A percentile compares a stretch with the other conserved stretches of the same genome.
phyloP scores from a whole-genome alignment of 2,329 filamentous ascomycete species.

The Trichocomaceae sp. region DNA sequence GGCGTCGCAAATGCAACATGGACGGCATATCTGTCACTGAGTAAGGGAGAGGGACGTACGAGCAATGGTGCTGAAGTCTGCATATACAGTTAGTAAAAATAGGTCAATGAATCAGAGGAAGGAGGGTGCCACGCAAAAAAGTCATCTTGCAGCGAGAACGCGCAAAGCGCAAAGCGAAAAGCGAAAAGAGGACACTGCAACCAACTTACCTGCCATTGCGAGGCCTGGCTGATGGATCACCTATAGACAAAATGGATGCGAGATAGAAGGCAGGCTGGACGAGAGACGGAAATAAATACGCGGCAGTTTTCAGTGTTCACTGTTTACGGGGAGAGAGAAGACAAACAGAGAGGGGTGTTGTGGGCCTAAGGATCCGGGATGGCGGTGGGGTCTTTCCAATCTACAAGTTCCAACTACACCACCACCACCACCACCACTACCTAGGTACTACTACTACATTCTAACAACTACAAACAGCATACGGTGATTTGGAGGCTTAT shows the following conservation, averaged over 20 bases:
- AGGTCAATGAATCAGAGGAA: neutral
- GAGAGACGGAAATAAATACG: neutral
- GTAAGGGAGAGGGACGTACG: constrained; percentile 5
- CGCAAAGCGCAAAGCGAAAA: neutral
- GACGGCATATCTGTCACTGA: neutral
- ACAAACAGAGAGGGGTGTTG: constrained; percentile 8
- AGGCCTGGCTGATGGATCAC: neutral
- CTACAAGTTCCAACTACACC: neutral
- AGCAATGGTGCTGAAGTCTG: constrained; percentile 11
- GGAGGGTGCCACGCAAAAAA: neutral
- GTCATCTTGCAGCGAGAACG: neutral
- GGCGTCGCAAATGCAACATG: constrained; percentile 1
- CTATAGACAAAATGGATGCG: constrained; percentile 1
- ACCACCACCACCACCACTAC: neutral
- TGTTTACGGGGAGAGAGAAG: neutral
- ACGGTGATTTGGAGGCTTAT: too few relatives aligned
- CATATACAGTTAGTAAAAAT: constrained; percentile 1
- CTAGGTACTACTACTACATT: neutral
- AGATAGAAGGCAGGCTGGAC: neutral
- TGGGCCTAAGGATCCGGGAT: constrained; percentile 6
- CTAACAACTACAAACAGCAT: neutral
- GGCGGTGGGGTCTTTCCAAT: constrained; percentile 2
- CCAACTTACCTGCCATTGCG: constrained; percentile 11
- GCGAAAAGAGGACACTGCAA: neutral
- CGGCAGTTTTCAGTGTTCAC: neutral